Percentiles rank a stretch among this genome's conserved stretches.
Conservation (phyloP, 2,329 filamentous ascomycete genomes). For the Colletotrichum liaoningense region DNA sequence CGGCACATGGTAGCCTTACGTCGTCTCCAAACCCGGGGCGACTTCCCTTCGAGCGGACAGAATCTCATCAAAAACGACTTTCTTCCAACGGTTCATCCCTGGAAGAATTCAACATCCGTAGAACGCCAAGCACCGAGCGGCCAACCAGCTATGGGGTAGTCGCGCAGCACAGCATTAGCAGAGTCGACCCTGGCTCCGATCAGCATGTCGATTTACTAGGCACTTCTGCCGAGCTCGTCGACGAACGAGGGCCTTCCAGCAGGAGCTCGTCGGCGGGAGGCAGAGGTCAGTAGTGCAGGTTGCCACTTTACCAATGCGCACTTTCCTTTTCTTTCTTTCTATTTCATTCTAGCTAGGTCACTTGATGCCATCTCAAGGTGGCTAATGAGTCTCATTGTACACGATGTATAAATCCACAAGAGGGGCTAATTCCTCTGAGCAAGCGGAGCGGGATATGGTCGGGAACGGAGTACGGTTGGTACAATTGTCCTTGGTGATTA, state of each 20-base stretch:
- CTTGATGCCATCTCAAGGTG: background rate
- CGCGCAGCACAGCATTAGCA: conserved; percentile 66
- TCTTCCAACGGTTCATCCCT: conserved; percentile 62
- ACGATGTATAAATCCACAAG: conserved; percentile 22
- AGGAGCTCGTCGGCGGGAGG: conserved; percentile 28
- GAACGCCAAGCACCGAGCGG: conserved; percentile 54
- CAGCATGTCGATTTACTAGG: conserved; percentile 60
- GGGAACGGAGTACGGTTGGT: conserved; percentile 24
- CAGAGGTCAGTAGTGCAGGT: conserved; percentile 2
- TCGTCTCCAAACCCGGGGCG: conserved; percentile 25
- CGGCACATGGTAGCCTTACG: background rate
- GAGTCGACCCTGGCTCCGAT: conserved; percentile 61
- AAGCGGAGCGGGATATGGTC: background rate
- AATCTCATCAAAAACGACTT: conserved; percentile 60
- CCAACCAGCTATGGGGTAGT: conserved; percentile 68
- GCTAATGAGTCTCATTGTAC: background rate
- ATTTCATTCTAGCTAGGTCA: background rate
- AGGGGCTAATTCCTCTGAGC: background rate
- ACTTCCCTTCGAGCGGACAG: conserved; percentile 68
- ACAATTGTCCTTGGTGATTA: conserved; percentile 7
- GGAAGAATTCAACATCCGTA: conserved; percentile 56
- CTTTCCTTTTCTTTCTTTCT: background rate
- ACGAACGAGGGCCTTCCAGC: conserved; percentile 44
- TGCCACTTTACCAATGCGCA: background rate
- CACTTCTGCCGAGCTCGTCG: conserved; percentile 67